Evolutionary conservation across 306 rosid species (phyloP).

Genomic region (Glycine tomentella): DNA sequence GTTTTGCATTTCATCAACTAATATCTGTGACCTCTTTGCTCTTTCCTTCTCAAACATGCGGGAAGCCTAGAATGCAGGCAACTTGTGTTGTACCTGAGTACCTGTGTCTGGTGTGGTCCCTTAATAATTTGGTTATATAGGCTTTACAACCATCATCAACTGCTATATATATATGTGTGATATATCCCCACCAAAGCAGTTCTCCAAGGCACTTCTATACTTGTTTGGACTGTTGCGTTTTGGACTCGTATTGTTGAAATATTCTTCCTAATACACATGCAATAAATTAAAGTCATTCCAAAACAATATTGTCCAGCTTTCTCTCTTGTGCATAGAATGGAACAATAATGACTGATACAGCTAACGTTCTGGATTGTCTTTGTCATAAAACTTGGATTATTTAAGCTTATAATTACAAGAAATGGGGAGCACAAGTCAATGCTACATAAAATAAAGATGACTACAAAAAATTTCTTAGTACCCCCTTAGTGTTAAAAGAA

Average conservation of each 20-base stretch:
- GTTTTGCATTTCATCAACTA: background rate
- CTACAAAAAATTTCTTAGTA: background rate
- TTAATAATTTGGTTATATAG: constrained; percentile 10
- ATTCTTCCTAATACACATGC: background rate
- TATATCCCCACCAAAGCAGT: constrained; percentile 16
- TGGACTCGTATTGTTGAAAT: constrained; percentile 24
- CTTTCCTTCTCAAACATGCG: constrained; percentile 7
- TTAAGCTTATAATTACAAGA: constrained; percentile 8
- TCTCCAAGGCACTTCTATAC: background rate
- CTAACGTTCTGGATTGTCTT: background rate
- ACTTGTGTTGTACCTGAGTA: constrained; percentile 21
- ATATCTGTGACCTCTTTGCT: background rate
- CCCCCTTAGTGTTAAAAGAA: background rate
- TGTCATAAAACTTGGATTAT: background rate
- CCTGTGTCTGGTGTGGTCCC: constrained; percentile 21
- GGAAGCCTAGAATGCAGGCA: constrained; percentile 24
- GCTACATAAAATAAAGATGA: background rate
- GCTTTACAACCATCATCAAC: constrained; percentile 18
- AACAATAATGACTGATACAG: background rate
- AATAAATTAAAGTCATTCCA: constrained; percentile 1
- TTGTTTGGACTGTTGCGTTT: constrained; percentile 35
- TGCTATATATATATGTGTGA: background rate
- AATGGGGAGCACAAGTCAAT: constrained; percentile 8
- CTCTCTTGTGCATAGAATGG: background rate
- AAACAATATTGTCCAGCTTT: constrained; percentile 15